phyloP scores from a whole-genome alignment of 176 grass and related monocot genomes.

The Dendrocalamus sinicus region DNA sequence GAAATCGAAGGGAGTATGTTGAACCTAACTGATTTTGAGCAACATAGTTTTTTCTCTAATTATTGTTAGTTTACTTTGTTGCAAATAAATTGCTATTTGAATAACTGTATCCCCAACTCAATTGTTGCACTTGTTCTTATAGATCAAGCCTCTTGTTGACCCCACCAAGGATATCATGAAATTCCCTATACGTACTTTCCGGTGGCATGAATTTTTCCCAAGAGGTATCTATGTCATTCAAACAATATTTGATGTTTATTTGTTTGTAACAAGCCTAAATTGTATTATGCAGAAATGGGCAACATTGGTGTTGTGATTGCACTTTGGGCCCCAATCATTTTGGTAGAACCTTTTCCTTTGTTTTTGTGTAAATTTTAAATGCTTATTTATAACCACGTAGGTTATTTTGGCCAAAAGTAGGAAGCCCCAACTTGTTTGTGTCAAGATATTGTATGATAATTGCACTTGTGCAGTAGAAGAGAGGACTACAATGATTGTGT shows the following conservation, averaged over 20 bases:
- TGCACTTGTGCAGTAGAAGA: conserved; percentile 19
- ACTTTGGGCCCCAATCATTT: conserved; percentile 90
- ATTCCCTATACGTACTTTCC: conserved; percentile 63
- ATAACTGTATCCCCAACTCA: conserved; percentile 26
- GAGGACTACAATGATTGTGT: conserved; percentile 32
- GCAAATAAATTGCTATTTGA: not conserved
- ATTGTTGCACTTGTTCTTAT: conserved; percentile 33
- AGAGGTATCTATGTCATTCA: conserved; percentile 63
- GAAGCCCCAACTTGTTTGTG: not conserved
- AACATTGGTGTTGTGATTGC: conserved; percentile 86
- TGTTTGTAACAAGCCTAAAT: conserved; percentile 33
- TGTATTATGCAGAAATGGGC: conserved; percentile 67
- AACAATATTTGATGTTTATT: conserved; percentile 33
- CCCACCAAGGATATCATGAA: conserved; percentile 95
- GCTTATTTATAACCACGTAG: conserved; percentile 8
- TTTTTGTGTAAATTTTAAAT: conserved; percentile 28
- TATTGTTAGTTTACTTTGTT: conserved; percentile 28
- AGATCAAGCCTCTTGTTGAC: conserved; percentile 93
- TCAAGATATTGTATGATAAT: not conserved
- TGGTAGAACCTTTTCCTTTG: conserved; percentile 59
- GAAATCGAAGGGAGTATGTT: not conserved
- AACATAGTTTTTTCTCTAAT: not conserved
- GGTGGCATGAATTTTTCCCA: conserved; percentile 97
- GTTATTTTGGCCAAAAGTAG: conserved; percentile 5
- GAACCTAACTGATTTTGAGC: not conserved